Percentiles rank a stretch among this genome's conserved stretches.
phyloP scores from a whole-genome alignment of 345 rosid species.

The Citrus cavaleriei region DNA sequence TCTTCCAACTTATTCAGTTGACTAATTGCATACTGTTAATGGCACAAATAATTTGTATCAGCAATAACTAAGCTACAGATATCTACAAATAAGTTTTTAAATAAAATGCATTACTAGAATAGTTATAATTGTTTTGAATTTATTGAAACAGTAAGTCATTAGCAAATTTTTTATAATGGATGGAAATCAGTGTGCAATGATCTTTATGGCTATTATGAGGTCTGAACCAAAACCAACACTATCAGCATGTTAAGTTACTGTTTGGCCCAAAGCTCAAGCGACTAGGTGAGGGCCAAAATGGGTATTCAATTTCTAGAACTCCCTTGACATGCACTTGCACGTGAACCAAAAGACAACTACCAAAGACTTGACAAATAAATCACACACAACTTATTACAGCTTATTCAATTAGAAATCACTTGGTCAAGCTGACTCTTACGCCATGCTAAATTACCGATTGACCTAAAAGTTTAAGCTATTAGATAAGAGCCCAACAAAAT shows the following conservation, averaged over 20 bases:
- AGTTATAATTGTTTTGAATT: background rate
- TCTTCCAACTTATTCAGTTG: conserved; percentile 93
- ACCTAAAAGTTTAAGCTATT: background rate
- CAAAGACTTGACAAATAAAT: background rate
- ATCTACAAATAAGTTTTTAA: conserved; percentile 1
- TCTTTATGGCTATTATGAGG: background rate
- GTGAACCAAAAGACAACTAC: background rate
- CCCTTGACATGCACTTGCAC: background rate
- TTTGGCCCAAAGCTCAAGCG: background rate
- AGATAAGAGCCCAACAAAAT: background rate
- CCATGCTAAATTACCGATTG: background rate
- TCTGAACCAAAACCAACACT: background rate
- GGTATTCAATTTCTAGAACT: background rate
- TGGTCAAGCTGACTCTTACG: background rate
- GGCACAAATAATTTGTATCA: conserved; percentile 19
- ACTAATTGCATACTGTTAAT: conserved; percentile 82
- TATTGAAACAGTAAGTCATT: background rate
- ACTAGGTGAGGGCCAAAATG: background rate
- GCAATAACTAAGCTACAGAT: background rate
- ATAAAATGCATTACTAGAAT: background rate
- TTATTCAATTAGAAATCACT: background rate
- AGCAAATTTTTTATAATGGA: background rate
- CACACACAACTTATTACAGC: background rate
- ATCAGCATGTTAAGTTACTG: background rate
- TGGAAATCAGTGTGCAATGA: background rate